Evolutionary conservation across 768 basidiomycete species (phyloP).

Genomic region (Phlebiopsis flavidoalba): DNA sequence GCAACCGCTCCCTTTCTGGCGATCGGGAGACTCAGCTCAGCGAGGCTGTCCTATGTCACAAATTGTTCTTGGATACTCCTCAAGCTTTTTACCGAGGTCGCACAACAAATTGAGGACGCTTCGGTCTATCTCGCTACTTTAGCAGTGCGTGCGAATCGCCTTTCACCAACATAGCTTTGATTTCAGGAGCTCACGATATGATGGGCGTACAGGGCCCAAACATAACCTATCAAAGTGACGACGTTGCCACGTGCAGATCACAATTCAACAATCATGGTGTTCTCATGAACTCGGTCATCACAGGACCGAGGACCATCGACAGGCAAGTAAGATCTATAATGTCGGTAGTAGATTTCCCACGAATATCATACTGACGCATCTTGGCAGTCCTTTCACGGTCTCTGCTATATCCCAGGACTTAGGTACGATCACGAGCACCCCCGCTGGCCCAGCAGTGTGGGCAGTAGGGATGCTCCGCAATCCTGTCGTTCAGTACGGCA

Average conservation of each 20-base stretch:
- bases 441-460: constrained; percentile 21
- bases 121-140: constrained; percentile 14
- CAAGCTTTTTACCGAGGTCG: constrained; percentile 7
- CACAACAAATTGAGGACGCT: constrained; percentile 15
- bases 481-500: constrained; percentile 20
- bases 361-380: too few relatives aligned
- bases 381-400: too few relatives aligned
- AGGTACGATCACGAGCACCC: constrained; percentile 12
- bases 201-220: constrained; percentile 3
- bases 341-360: too few relatives aligned
- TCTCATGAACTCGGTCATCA: constrained; percentile 1
- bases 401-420: constrained; percentile 23
- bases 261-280: constrained; percentile 15
- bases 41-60: constrained; percentile 9
- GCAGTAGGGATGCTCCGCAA: constrained; percentile 21
- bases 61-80: background rate
- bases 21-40: background rate
- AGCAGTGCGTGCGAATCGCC: background rate
- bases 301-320: constrained; percentile 11
- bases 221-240: constrained; percentile 13
- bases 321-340: too few relatives aligned
- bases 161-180: too few relatives aligned
- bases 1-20: constrained; percentile 6
- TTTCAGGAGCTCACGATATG: too few relatives aligned
- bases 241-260: constrained; percentile 8